Evolutionary conservation across 345 rosid genomes (phyloP).

Genomic region (Cardiospermum halicacabum): DNA sequence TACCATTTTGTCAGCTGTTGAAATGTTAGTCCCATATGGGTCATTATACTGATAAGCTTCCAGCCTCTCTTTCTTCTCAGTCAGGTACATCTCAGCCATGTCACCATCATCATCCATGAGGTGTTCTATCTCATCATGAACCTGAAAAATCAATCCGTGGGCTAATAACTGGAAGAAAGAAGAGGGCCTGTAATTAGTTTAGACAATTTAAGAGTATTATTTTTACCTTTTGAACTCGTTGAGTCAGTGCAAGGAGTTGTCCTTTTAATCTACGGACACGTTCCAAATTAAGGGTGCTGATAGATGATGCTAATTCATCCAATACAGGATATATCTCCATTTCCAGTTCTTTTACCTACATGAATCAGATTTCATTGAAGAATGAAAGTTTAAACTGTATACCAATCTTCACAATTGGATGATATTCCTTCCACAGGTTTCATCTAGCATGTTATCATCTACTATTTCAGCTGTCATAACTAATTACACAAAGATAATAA

Average conservation of each 20-base stretch:
- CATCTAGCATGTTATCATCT: not conserved
- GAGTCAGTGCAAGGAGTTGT: constrained; percentile 81
- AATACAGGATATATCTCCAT: constrained; percentile 82
- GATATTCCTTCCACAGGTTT: not conserved
- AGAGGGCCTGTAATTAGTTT: not conserved
- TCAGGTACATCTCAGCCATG: constrained; percentile 98
- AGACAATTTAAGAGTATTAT: constrained; percentile 5
- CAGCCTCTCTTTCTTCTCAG: constrained; percentile 74
- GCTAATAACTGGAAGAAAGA: constrained; percentile 17
- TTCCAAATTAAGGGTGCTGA: constrained; percentile 84
- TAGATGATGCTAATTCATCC: constrained; percentile 82
- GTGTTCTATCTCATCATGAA: constrained; percentile 90
- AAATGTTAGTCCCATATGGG: constrained; percentile 26
- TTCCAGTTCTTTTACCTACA: constrained; percentile 81
- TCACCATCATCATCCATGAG: constrained; percentile 98
- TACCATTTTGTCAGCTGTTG: constrained; percentile 25
- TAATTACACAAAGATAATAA: not conserved
- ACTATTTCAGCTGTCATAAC: not conserved
- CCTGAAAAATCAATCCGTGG: constrained; percentile 44
- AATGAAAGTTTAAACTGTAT: constrained; percentile 1
- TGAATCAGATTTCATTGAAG: constrained; percentile 11
- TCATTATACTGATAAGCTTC: constrained; percentile 60
- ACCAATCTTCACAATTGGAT: not conserved
- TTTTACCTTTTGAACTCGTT: constrained; percentile 90
- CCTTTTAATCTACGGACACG: constrained; percentile 88